A percentile compares a stretch with the other conserved stretches of the same genome.
Evolutionary conservation across 768 basidiomycete species (phyloP).

Genomic region (Macrolepiota albuminosa): DNA sequence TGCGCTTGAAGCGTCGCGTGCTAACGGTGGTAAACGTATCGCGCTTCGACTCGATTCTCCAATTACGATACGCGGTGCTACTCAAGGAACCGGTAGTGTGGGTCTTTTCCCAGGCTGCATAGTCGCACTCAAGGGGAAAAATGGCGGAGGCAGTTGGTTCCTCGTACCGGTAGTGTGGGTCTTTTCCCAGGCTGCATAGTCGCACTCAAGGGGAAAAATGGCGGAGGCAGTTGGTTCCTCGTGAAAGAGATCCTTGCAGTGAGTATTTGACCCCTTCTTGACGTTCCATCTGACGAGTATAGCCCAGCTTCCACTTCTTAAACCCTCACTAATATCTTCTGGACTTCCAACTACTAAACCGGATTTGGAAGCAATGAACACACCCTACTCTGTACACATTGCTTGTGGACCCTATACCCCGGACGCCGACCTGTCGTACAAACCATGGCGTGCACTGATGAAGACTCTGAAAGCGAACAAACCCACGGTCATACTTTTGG

Average conservation of each 20-base stretch:
- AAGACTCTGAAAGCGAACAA: conserved; percentile 55
- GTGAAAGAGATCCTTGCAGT: conserved; percentile 82
- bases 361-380: conserved; percentile 36
- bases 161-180: conserved; percentile 65
- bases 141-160: conserved; percentile 89
- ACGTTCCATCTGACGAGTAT: not conserved
- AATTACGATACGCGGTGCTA: conserved; percentile 61
- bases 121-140: conserved; percentile 80
- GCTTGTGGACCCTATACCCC: conserved; percentile 86
- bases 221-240: conserved; percentile 82
- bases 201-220: conserved; percentile 84
- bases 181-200: conserved; percentile 89
- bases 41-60: conserved; percentile 65
- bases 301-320: conserved; percentile 61
- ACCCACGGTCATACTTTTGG: conserved; percentile 78
- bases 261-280: conserved; percentile 22
- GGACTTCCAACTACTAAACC: conserved; percentile 21
- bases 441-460: conserved; percentile 62
- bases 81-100: conserved; percentile 56
- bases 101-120: conserved; percentile 89
- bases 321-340: conserved; percentile 28
- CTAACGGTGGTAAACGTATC: conserved; percentile 60
- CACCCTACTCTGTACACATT: conserved; percentile 59
- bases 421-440: conserved; percentile 73
- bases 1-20: conserved; percentile 77